Evolutionary conservation across 345 rosid genomes (phyloP).

Genomic region (Capsella bursapastoris): DNA sequence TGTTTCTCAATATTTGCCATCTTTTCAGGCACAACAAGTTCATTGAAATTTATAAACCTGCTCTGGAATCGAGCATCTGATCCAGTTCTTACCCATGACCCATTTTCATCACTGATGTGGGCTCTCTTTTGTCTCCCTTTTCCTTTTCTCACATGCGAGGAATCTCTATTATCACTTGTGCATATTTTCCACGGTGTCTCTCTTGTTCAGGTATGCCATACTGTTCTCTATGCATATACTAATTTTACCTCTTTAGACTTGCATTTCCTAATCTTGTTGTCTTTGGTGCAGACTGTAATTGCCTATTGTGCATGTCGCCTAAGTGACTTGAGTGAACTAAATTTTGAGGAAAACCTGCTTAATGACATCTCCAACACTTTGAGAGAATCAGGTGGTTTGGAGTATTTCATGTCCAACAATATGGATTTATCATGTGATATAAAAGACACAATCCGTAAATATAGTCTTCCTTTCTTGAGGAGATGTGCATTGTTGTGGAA

Average conservation of each 20-base stretch:
- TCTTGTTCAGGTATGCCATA: slow-evolving; percentile 69
- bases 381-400: slow-evolving; percentile 54
- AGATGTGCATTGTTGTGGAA: slow-evolving; percentile 93
- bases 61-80: slow-evolving; percentile 82
- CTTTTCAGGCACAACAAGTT: slow-evolving; percentile 56
- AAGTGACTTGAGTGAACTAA: slow-evolving; percentile 40
- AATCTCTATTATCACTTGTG: slow-evolving; percentile 77
- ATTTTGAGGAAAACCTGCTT: slow-evolving; percentile 53
- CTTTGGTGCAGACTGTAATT: slow-evolving; percentile 72
- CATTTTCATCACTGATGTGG: slow-evolving; percentile 98
- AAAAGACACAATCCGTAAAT: slow-evolving; percentile 57
- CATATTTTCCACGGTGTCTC: slow-evolving; percentile 80
- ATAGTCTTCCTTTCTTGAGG: slow-evolving; percentile 84
- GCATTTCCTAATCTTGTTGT: slow-evolving; percentile 37
- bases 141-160: slow-evolving; percentile 78
- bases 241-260: slow-evolving; percentile 1
- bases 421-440: slow-evolving; percentile 56
- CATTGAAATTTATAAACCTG: slow-evolving; percentile 57
- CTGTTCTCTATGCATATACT: slow-evolving; percentile 19
- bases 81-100: slow-evolving; percentile 85
- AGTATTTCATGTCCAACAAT: slow-evolving; percentile 58
- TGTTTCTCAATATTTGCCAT: slow-evolving; percentile 24
- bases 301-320: slow-evolving; percentile 51
- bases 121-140: slow-evolving; percentile 87
- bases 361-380: slow-evolving; percentile 59